phyloP scores from a whole-genome alignment of 2,329 filamentous ascomycete genomes.

The Colletotrichum noveboracense region DNA sequence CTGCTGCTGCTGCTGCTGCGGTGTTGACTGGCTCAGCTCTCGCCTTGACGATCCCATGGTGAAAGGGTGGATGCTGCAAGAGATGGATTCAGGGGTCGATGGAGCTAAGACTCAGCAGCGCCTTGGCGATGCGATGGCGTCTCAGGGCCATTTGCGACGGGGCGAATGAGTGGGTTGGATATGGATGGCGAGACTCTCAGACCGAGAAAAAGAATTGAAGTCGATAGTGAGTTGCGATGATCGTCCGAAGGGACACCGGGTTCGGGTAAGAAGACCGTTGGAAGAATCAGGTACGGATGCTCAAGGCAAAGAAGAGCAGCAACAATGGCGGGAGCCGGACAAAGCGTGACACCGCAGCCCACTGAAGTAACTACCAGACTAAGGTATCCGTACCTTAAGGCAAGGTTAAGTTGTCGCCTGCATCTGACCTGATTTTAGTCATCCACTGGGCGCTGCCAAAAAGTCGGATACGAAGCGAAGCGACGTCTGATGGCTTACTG shows the following conservation, averaged over 20 bases:
- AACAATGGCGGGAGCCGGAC: not conserved
- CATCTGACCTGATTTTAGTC: not conserved
- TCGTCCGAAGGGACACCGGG: not conserved
- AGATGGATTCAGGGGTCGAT: conserved; percentile 1
- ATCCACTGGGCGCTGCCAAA: not conserved
- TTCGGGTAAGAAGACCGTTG: not conserved
- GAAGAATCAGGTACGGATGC: not conserved
- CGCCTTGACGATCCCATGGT: not conserved
- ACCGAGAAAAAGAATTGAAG: not conserved
- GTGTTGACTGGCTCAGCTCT: not conserved
- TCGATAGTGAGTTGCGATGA: not conserved
- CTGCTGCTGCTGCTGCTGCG: not conserved
- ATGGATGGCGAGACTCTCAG: not conserved
- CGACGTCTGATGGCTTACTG: not conserved
- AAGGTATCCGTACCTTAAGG: not conserved
- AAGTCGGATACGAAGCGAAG: not conserved
- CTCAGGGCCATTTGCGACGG: not conserved
- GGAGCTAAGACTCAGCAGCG: conserved; percentile 16
- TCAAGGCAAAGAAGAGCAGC: not conserved
- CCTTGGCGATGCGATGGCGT: conserved; percentile 19
- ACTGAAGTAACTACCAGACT: not conserved
- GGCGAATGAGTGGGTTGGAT: not conserved
- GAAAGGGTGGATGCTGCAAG: not conserved
- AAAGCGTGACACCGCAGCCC: not conserved
- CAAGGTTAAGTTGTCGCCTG: not conserved